Percentiles rank a stretch among this genome's conserved stretches.
Evolutionary conservation across 2,329 filamentous ascomycete genomes (phyloP).

Genomic region (Fusarium sp.): DNA sequence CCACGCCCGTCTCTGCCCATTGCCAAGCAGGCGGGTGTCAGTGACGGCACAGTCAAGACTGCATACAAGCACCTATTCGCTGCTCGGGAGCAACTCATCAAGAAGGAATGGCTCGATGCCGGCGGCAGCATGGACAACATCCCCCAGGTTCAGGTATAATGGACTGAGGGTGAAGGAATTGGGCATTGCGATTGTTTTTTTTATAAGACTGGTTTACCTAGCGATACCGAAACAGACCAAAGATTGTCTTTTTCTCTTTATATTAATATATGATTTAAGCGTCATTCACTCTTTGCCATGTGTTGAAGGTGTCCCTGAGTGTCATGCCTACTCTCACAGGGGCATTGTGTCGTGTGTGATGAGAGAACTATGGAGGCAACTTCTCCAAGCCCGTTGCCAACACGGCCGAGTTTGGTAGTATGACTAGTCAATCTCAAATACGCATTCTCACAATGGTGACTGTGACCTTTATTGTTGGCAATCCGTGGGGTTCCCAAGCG

Average conservation of each 20-base stretch:
- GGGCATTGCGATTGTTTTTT: not conserved
- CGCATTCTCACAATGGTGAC: not conserved
- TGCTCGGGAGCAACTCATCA: conserved; percentile 75
- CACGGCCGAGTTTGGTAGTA: not conserved
- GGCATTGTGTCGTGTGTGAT: not conserved
- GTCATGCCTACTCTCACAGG: conserved; percentile 16
- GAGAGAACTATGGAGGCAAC: not conserved
- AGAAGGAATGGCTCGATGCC: conserved; percentile 75
- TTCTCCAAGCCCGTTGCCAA: not conserved
- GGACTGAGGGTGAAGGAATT: not conserved
- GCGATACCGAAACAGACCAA: not conserved
- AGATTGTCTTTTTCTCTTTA: conserved; percentile 6
- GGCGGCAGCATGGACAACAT: conserved; percentile 76
- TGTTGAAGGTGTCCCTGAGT: not conserved
- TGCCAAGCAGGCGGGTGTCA: conserved; percentile 82
- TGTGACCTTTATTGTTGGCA: not conserved
- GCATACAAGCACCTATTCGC: conserved; percentile 89
- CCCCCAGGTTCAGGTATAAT: conserved; percentile 56
- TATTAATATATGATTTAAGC: conserved; percentile 12
- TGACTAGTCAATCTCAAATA: not conserved
- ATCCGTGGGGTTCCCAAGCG: not conserved
- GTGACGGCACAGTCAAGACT: conserved; percentile 94
- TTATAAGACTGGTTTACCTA: not conserved
- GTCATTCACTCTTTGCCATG: not conserved
- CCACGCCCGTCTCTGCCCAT: conserved; percentile 86